Evolutionary conservation across 257 asterid genomes (phyloP).

Genomic region (Solanum habrochaites): DNA sequence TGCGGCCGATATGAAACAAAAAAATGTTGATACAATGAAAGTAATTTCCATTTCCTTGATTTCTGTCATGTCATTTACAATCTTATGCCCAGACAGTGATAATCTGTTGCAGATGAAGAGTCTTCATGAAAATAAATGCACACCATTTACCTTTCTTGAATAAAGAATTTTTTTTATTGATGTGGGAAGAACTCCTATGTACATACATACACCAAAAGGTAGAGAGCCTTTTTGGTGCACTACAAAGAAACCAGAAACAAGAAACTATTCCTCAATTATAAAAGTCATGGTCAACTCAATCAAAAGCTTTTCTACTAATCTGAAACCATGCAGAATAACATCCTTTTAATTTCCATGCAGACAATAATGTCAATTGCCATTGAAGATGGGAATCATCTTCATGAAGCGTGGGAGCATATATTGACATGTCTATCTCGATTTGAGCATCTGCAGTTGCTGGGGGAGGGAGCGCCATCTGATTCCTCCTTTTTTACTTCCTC

Average conservation of each 20-base stretch:
- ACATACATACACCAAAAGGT: neutral
- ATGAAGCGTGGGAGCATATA: slow-evolving; percentile 97
- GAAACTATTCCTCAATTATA: neutral
- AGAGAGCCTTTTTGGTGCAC: neutral
- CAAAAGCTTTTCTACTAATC: neutral
- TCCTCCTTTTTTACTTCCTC: slow-evolving; percentile 70
- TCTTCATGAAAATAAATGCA: neutral
- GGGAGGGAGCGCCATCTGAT: slow-evolving; percentile 97
- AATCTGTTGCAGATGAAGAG: neutral
- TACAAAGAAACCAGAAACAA: neutral
- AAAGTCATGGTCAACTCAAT: neutral
- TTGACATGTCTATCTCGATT: slow-evolving; percentile 96
- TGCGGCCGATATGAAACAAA: slow-evolving; percentile 99
- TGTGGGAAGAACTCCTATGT: neutral
- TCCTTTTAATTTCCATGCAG: slow-evolving; percentile 30
- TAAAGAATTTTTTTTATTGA: neutral
- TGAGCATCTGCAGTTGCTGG: slow-evolving; percentile 95
- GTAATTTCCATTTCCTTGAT: slow-evolving; percentile 27
- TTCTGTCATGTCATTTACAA: neutral
- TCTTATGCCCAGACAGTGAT: neutral
- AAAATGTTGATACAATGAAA: slow-evolving; percentile 94
- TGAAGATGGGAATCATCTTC: slow-evolving; percentile 91
- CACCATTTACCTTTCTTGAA: neutral
- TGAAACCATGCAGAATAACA: neutral
- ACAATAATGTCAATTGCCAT: slow-evolving; percentile 92